phyloP scores from a whole-genome alignment of 2,329 filamentous ascomycete species.

The Tolypocladium cylindrosporum region DNA sequence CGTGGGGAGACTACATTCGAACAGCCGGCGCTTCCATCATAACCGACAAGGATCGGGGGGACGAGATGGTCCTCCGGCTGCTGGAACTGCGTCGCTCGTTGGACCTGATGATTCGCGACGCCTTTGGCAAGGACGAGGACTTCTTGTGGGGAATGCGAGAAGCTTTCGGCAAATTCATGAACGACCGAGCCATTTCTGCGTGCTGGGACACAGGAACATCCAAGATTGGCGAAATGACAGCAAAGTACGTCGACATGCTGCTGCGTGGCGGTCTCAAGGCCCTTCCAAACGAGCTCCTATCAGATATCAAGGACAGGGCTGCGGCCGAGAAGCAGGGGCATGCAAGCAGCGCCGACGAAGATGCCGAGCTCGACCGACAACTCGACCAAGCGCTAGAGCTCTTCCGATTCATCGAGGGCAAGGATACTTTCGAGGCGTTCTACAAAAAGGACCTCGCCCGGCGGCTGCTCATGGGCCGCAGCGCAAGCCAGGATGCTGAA shows the following conservation, averaged over 20 bases:
- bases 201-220: conserved; percentile 76
- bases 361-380: conserved; percentile 83
- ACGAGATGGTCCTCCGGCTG: conserved; percentile 79
- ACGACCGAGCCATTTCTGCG: conserved; percentile 65
- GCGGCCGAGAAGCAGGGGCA: conserved; percentile 52
- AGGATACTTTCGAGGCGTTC: conserved; percentile 96
- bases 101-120: conserved; percentile 64
- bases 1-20: conserved; percentile 74
- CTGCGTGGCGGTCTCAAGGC: conserved; percentile 81
- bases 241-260: conserved; percentile 88
- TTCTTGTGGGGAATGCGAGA: conserved; percentile 74
- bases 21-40: conserved; percentile 68
- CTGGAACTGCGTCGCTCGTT: conserved; percentile 71
- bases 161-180: conserved; percentile 84
- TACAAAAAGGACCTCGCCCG: conserved; percentile 97
- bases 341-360: conserved; percentile 69
- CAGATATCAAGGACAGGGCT: conserved; percentile 47
- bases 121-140: conserved; percentile 68
- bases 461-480: conserved; percentile 80
- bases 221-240: conserved; percentile 97
- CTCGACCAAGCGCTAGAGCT: conserved; percentile 88
- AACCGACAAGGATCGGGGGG: conserved; percentile 64
- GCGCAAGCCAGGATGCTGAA: conserved; percentile 90
- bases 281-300: conserved; percentile 58
- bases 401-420: conserved; percentile 94